These are phyloP conservation scores for Fraxinus pennsylvanica DNA, from an alignment of 257 asterid species.

Conservation along the genomic window DNA sequence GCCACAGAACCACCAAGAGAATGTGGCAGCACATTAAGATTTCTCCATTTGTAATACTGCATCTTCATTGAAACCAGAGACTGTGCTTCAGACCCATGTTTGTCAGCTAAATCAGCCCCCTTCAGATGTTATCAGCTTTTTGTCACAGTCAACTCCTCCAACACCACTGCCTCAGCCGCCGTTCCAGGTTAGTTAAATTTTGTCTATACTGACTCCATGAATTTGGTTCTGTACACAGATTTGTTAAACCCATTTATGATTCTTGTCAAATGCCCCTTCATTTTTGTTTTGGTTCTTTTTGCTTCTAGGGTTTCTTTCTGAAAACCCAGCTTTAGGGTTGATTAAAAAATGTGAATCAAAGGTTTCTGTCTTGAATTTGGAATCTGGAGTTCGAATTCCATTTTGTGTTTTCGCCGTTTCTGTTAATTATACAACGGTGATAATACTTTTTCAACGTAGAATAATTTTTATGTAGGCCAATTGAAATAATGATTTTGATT, in stretches of 20 bases:
- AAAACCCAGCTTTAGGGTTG: constrained; percentile 52
- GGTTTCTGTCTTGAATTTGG: constrained; percentile 17
- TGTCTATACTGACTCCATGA: too few relatives aligned
- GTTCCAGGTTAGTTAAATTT: too few relatives aligned
- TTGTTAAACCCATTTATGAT: constrained; percentile 21
- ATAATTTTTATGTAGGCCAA: constrained; percentile 40
- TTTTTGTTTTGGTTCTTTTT: constrained; percentile 22
- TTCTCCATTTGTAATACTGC: too few relatives aligned
- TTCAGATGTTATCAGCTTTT: too few relatives aligned
- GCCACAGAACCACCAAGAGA: too few relatives aligned
- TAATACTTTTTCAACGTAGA: constrained; percentile 26
- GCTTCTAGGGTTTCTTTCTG: constrained; percentile 55
- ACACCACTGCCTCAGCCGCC: too few relatives aligned
- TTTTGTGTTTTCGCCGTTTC: constrained; percentile 20
- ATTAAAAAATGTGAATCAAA: constrained; percentile 27
- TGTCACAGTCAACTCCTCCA: too few relatives aligned
- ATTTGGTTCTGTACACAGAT: constrained; percentile 23
- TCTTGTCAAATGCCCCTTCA: constrained; percentile 17
- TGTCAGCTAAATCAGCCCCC: too few relatives aligned
- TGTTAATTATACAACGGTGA: constrained; percentile 20
- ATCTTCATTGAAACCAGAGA: too few relatives aligned
- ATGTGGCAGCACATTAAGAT: too few relatives aligned
- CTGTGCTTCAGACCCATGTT: too few relatives aligned
- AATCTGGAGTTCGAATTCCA: constrained; percentile 15
- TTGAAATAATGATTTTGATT: constrained; percentile 15